Base-by-base conservation (phyloP, 352 stramenopile genomes). In the Phytophthora aleatoria region DNA sequence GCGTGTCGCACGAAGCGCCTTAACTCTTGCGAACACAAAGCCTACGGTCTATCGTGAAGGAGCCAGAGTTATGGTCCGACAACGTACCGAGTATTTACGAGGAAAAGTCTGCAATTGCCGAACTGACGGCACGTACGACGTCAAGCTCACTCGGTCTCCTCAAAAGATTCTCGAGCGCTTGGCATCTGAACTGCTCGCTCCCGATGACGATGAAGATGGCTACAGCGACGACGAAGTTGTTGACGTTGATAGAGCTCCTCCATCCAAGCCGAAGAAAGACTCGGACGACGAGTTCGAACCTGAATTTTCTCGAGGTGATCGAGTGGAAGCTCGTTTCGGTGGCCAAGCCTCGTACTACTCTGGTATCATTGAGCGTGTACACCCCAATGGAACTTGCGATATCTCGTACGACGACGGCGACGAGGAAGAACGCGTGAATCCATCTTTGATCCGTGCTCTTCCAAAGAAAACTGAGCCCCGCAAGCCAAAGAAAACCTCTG, bases 321-420 rank as follows among this genome's bases (percentile, higher is more conserved):
- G 63, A 20, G 57, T 94, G 1, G 77, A 94, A 65, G 81, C 75
- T 51, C 77, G 85, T 3, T 94, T 91, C 48, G 65, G 85, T 16
- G 83, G 79, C 1, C 72, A 84, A 24, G 44, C 58, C 5, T 27
- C 62, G 15, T 93, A 72, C 49, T 95, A 79, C 50, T 50, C 53
- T 1, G 83, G 84, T 3, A 77, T 51, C 28, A 81, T 95, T 49
- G 63, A 70, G 28, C 76, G 71, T 5, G 77, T 87, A 28, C 67
- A 83, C 45, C 54, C 69, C n/a, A 80, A 93, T 27, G 74, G 76
- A 11, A 68, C 70, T 27, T 88, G 65, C 42, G 83, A 92, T 66
- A 72, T 95, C 36, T 55, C 62, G 8, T 95, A 92, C 69, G 81
- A 92, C 57, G 84, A 95, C 52, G 83, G 84, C 12, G 82, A 94